These are phyloP conservation scores for Prunus fruticosa DNA, from an alignment of 306 rosid genomes.

Conservation along the genomic window DNA sequence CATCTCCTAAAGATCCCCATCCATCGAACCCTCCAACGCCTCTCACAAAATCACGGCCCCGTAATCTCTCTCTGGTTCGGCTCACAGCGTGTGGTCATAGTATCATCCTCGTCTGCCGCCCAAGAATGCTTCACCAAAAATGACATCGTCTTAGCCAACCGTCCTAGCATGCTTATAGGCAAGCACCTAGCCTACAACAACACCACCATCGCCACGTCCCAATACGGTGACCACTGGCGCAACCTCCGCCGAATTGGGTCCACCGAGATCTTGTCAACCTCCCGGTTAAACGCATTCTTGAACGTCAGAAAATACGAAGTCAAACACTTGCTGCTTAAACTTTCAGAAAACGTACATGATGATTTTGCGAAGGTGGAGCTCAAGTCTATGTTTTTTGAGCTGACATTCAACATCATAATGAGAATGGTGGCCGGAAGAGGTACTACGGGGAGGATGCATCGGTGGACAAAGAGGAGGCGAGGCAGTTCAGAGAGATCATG, in stretches of 20 bases:
- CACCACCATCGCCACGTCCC: constrained; percentile 24
- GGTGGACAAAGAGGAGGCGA: neutral
- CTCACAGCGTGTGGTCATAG: constrained; percentile 31
- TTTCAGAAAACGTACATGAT: neutral
- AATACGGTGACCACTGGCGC: constrained; percentile 81
- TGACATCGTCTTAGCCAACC: constrained; percentile 57
- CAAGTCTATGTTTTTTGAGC: constrained; percentile 28
- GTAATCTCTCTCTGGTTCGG: constrained; percentile 29
- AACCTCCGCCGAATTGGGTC: constrained; percentile 69
- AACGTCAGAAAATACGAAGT: constrained; percentile 44
- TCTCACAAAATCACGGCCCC: constrained; percentile 46
- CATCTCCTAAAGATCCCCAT: constrained; percentile 41
- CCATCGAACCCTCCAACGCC: constrained; percentile 27
- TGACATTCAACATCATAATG: constrained; percentile 58
- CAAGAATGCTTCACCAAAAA: constrained; percentile 75
- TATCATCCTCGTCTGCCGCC: constrained; percentile 41
- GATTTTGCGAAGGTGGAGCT: constrained; percentile 38
- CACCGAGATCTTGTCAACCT: constrained; percentile 50
- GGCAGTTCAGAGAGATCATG: constrained; percentile 4
- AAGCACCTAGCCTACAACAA: constrained; percentile 47
- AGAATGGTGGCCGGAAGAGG: constrained; percentile 68
- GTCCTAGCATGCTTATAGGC: constrained; percentile 18
- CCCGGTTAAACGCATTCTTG: constrained; percentile 25
- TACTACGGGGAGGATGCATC: constrained; percentile 38
- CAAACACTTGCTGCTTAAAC: constrained; percentile 29